These are phyloP conservation scores for Noccaea caerulescens DNA, from an alignment of 345 rosid genomes.

Conservation along the genomic window DNA sequence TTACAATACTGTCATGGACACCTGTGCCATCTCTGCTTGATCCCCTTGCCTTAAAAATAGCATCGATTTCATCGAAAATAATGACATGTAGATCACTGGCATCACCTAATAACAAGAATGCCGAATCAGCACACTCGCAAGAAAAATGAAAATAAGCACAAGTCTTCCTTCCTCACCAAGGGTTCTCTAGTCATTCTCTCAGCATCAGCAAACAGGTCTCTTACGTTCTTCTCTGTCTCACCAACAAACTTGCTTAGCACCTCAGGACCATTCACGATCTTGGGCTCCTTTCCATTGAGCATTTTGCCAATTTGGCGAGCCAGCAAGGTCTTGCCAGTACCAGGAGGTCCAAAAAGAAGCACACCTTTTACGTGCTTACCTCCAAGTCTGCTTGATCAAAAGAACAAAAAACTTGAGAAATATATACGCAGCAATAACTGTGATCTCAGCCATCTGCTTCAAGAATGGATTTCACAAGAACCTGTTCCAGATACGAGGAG, in stretches of 20 bases:
- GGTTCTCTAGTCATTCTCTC: slow-evolving; percentile 78
- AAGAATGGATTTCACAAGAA: slow-evolving; percentile 40
- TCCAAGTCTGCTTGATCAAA: slow-evolving; percentile 14
- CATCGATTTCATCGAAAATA: slow-evolving; percentile 96
- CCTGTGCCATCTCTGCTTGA: slow-evolving; percentile 91
- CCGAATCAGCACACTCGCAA: slow-evolving; percentile 8
- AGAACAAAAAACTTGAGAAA: not conserved
- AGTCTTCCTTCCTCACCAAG: slow-evolving; percentile 53
- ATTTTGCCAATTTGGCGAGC: slow-evolving; percentile 97
- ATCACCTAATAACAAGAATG: slow-evolving; percentile 53
- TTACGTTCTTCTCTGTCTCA: slow-evolving; percentile 89
- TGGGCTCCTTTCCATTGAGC: slow-evolving; percentile 91
- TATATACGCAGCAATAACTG: not conserved
- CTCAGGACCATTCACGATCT: slow-evolving; percentile 97
- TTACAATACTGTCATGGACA: slow-evolving; percentile 90
- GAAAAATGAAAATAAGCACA: slow-evolving; percentile 18
- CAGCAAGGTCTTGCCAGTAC: slow-evolving; percentile 93
- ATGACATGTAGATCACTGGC: slow-evolving; percentile 90
- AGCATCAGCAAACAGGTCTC: slow-evolving; percentile 93
- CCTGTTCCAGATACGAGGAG: slow-evolving; percentile 82
- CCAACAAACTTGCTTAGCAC: slow-evolving; percentile 93
- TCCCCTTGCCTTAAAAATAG: slow-evolving; percentile 98
- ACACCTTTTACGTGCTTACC: slow-evolving; percentile 91
- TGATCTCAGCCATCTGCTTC: not conserved
- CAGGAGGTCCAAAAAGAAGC: slow-evolving; percentile 96